A percentile compares a stretch with the other conserved stretches of the same genome.
Conservation (phyloP, 257 asterid genomes). For the Gynochthodes officinalis region DNA sequence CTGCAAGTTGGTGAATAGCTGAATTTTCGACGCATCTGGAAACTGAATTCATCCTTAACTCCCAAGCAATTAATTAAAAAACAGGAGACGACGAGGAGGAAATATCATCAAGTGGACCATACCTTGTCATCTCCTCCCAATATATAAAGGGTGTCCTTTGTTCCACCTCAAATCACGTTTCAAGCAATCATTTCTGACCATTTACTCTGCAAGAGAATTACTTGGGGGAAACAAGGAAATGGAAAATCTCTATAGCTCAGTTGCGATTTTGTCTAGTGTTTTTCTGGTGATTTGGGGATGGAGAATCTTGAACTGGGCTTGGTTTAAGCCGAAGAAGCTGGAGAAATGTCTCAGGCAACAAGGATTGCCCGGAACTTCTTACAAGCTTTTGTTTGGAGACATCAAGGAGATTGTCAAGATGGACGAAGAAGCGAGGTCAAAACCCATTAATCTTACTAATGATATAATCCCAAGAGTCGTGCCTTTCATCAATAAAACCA, state of each 20-base stretch:
- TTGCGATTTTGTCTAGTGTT: not conserved
- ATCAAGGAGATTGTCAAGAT: slow-evolving; percentile 18
- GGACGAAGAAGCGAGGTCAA: slow-evolving; percentile 20
- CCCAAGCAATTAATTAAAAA: no score
- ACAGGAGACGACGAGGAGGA: no score
- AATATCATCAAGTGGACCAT: no score
- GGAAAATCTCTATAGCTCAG: not conserved
- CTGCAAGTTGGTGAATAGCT: not conserved
- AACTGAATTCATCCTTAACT: no score
- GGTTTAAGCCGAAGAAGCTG: slow-evolving; percentile 31
- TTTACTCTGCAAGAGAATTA: not conserved
- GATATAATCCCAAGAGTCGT: slow-evolving; percentile 21
- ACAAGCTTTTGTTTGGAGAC: slow-evolving; percentile 27
- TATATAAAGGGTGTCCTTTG: no score
- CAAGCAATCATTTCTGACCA: no score
- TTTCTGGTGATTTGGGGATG: slow-evolving; percentile 10
- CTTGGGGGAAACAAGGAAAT: not conserved
- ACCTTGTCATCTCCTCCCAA: no score
- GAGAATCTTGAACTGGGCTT: slow-evolving; percentile 25
- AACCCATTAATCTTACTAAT: slow-evolving; percentile 23
- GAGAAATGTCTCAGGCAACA: slow-evolving; percentile 28
- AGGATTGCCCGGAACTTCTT: slow-evolving; percentile 31
- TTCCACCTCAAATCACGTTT: not conserved
- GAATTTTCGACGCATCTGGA: not conserved
- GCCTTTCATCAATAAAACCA: slow-evolving; percentile 21